phyloP scores from a whole-genome alignment of 768 basidiomycete genomes.

The Coprinellus aureogranulatus region DNA sequence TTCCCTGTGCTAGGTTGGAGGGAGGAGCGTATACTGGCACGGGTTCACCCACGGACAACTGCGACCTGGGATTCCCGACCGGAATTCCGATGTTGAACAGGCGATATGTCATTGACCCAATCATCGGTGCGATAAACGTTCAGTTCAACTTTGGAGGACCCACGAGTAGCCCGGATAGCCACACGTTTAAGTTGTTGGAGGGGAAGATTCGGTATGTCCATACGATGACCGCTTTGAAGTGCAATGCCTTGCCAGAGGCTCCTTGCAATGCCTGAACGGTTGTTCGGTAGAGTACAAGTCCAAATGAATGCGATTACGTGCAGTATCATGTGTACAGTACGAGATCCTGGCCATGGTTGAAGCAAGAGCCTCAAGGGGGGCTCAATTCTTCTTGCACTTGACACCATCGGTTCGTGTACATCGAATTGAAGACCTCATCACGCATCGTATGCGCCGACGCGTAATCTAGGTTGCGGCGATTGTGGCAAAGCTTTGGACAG shows the following conservation, averaged over 20 bases:
- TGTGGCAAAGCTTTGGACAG: neutral
- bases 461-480: too few relatives aligned
- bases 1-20: slow-evolving; percentile 3
- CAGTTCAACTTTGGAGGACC: slow-evolving; percentile 8
- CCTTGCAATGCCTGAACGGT: neutral
- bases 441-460: too few relatives aligned
- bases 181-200: slow-evolving; percentile 1
- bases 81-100: slow-evolving; percentile 9
- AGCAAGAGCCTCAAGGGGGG: too few relatives aligned
- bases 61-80: slow-evolving; percentile 5
- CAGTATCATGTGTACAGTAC: too few relatives aligned
- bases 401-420: too few relatives aligned
- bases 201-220: slow-evolving; percentile 6
- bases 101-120: slow-evolving; percentile 8
- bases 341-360: too few relatives aligned
- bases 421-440: too few relatives aligned
- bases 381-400: too few relatives aligned
- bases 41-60: neutral
- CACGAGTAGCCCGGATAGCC: slow-evolving; percentile 7
- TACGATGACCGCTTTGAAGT: slow-evolving; percentile 5
- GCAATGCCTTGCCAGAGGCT: neutral
- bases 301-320: too few relatives aligned
- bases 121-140: slow-evolving; percentile 7
- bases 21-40: slow-evolving; percentile 3
- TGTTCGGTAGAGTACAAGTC: too few relatives aligned